Evolutionary conservation across 305 asterid species (phyloP), one percentile per base, ranked within the genome.

Genomic region (Rubia tinctorum): DNA sequence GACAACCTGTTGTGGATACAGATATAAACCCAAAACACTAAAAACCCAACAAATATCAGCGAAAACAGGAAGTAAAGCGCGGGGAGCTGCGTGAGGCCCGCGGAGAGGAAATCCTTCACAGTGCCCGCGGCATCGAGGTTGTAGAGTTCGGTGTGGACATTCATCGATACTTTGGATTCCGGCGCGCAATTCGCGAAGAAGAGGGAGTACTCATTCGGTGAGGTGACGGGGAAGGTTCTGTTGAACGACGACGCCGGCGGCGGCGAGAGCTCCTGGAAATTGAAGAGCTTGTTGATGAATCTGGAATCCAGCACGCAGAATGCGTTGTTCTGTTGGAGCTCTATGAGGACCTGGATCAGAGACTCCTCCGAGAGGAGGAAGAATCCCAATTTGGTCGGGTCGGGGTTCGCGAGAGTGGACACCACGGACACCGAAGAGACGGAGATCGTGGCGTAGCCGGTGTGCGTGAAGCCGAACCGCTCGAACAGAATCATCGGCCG

Each of bases 171-270:
- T 22, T 84, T 78, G 8, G 98, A 87, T 80, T 92, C 96, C 0
- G 97, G 94, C 0, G 89, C 96, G 64, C 99, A 95, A 62, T 92
- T 95, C 53, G 99, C 97, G 80, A 92, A 95, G 73, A 95, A 95
- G 10, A 95, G 86, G 7, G 97, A 90, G 53, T 95, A 90, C 65
- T 95, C 99, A 65, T 92, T 90, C 1, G 99, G 99, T 12, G 86
- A 71, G 37, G 90, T 81, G 75, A 95, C 83, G 69, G 97, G 99
- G 49, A 88, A 95, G 1, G 96, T 80, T 61, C 34, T 81, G 75
- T 77, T 80, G 51, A 86, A 89, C 0, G 91, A 87, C 15, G 99
- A 88, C 25, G 78, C 78, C 15, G 99, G 98, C 65, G 98, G 96
- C 30, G 96, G 99, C 11, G 97, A 95, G 20, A 95, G 97, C 43